phyloP scores from a whole-genome alignment of 2,329 filamentous ascomycete genomes.

The Helotiales sp. region DNA sequence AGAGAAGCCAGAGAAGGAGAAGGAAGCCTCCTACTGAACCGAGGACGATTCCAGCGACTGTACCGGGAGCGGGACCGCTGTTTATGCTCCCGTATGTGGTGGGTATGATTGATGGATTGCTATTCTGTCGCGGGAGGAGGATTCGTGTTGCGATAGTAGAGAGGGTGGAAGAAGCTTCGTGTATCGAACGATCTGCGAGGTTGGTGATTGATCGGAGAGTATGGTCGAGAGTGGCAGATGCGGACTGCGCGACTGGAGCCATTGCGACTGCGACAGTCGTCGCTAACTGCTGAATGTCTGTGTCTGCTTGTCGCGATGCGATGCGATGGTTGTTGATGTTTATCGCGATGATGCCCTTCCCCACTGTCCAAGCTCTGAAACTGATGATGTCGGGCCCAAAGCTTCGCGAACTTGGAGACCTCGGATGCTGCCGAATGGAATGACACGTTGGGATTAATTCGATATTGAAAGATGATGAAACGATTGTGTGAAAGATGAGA shows the following conservation, averaged over 20 bases:
- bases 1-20: constrained; percentile 52
- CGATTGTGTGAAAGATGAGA: background rate
- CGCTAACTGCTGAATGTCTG: background rate
- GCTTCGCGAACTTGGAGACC: background rate
- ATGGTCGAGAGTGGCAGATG: background rate
- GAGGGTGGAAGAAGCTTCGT: constrained; percentile 2
- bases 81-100: constrained; percentile 58
- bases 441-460: background rate
- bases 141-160: constrained; percentile 8
- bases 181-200: constrained; percentile 3
- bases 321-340: constrained; percentile 7
- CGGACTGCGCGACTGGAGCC: constrained; percentile 16
- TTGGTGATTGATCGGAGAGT: background rate
- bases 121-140: constrained; percentile 3
- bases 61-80: constrained; percentile 53
- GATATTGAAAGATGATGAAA: background rate
- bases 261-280: constrained; percentile 14
- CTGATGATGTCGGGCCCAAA: background rate
- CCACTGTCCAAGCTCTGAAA: constrained; percentile 12
- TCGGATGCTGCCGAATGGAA: background rate
- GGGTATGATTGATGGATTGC: constrained; percentile 48
- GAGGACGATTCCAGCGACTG: constrained; percentile 60
- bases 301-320: constrained; percentile 5
- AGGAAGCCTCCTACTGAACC: constrained; percentile 54
- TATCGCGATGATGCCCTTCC: constrained; percentile 1